Base-by-base conservation (phyloP, 441 rosid species). In the Biscutella laevigata region DNA sequence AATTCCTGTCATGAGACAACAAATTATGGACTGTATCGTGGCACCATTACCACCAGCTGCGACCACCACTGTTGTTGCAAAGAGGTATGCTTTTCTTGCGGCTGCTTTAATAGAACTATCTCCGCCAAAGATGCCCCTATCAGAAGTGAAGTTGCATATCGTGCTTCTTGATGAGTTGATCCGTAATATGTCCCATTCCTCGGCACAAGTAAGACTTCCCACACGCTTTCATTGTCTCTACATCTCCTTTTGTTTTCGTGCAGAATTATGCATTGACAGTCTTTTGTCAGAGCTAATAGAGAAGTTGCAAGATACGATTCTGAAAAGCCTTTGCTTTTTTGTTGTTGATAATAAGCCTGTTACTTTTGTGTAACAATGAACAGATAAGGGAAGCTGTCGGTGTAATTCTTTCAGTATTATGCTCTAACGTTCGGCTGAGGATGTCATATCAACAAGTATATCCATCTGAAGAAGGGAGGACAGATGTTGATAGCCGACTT, bases 301-400 rank as follows among this genome's bases (percentile, higher is more conserved):
- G 33, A 19, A 32, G 9, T 7, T 33, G 20, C 12, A 20, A 21
- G 48, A 41, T 15, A 11, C 19, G 38, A 30, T 47, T 53, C 52
- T 67, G 46, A 46, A 53, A 51, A 33, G 11, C 28, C 16, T 52
- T n/a, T n/a, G n/a, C n/a, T n/a, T n/a, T n/a, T n/a, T n/a, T n/a
- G n/a, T n/a, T 17, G 1, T 17, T 17, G 20, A 1, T 17, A 17
- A 17, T 17, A 17, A 17, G 20, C 20, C 20, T 17, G 17, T 47
- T 33, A n/a, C 41, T 54, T 53, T 19, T 46, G 47, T 57, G 48
- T 59, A 51, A 71, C 45, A 27, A 32, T 60, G 58, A 61, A 61
- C 83, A 89, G 99, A 92, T 94, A 52, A 78, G 97, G 71, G 99
- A 94, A 79, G 95, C 94, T 57, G 73, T 94, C 24, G 99, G 97